phyloP scores from a whole-genome alignment of 495 filamentous ascomycete species.

The Neurospora hispaniola region DNA sequence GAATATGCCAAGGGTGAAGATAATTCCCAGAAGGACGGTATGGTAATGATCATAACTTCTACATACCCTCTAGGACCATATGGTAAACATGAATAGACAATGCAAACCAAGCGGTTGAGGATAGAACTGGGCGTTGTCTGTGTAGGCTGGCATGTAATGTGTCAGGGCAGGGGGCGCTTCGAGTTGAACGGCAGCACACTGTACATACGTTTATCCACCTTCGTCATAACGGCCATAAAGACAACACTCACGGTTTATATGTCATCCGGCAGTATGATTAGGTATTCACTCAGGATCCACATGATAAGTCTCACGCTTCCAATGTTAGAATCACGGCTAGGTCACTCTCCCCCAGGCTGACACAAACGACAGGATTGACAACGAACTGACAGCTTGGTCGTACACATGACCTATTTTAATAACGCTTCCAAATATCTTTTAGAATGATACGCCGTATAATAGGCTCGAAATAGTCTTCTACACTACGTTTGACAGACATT shows the following conservation, averaged over 20 bases:
- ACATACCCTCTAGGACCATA: neutral
- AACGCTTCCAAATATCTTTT: too few relatives aligned
- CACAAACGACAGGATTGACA: neutral
- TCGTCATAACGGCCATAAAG: accelerated
- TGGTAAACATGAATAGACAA: neutral
- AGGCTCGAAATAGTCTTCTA: too few relatives aligned
- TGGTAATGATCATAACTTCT: neutral
- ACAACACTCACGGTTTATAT: neutral
- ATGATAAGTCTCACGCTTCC: neutral
- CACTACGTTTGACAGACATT: neutral
- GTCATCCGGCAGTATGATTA: neutral
- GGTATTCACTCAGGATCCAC: neutral
- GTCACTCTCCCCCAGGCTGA: neutral
- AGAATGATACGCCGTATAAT: too few relatives aligned
- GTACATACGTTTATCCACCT: neutral
- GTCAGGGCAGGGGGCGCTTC: neutral
- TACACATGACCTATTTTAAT: neutral
- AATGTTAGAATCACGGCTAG: neutral
- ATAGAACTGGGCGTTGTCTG: neutral
- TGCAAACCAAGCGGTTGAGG: neutral
- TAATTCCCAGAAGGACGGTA: neutral
- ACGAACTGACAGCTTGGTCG: neutral
- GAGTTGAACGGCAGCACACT: neutral
- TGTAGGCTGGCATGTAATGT: neutral
- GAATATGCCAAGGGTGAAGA: neutral